Evolutionary conservation across 306 rosid species (phyloP), one percentile per base, ranked within the genome.

Genomic region (Chamaecrista fasciculata): DNA sequence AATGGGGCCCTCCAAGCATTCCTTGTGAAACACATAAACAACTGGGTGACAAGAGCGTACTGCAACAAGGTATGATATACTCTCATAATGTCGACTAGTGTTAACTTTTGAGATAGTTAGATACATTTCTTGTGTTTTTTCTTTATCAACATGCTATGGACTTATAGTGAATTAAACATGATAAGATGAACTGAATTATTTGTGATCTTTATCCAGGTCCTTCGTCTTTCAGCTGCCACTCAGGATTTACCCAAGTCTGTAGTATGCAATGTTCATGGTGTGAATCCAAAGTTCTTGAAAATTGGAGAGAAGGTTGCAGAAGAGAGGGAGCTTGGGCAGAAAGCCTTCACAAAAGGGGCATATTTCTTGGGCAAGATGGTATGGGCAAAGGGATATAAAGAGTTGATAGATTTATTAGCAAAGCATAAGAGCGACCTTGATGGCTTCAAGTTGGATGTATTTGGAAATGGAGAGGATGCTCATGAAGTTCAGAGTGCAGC

Each of bases 291-390:
- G 72, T 94, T 94, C 75, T 77, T 94, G 79, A 82, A 78, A 84
- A 86, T 91, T 69, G 99, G 97, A 68, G 99, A 91, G 66, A 88
- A 81, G 77, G 58, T 94, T 62, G 92, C 85, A 39, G 82, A 80
- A 31, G 95, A 89, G 64, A 91, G 79, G 85, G 96, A 94, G 81
- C 77, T 64, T 43, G 99, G 97, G 72, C 84, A 88, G 69, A 56
- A 84, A 74, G 74, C 89, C 37, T 94, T 94, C 78, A 85, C 99
- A 16, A 86, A 91, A 82, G 97, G 99, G 29, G 99, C 99, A 60
- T 94, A 94, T 84, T 94, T 91, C 92, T 78, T 94, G 74, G 99
- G 99, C 52, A 94, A 94, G 86, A 91, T 94, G 99, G 97, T 94
- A 7, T 94, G 99, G 99, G 97, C 99, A 31, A 94, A 94, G 84